Evolutionary conservation across 495 filamentous ascomycete genomes (phyloP).

Genomic region (Talaromyces proteolyticus): DNA sequence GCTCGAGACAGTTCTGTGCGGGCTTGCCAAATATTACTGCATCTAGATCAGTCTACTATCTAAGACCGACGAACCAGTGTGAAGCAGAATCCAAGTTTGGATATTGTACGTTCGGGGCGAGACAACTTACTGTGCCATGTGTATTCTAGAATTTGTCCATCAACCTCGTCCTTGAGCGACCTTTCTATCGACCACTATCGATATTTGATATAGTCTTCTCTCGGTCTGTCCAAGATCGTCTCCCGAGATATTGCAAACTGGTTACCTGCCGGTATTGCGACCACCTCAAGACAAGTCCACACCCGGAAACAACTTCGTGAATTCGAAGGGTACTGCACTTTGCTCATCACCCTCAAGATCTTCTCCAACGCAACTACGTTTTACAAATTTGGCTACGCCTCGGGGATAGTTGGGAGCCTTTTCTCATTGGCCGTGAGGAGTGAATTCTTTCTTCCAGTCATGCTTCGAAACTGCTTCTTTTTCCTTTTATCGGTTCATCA

Average conservation of each 20-base stretch:
- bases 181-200: background rate
- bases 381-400: background rate
- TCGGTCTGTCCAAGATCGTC: background rate
- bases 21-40: background rate
- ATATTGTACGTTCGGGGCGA: background rate
- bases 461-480: background rate
- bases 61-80: background rate
- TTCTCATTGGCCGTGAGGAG: background rate
- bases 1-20: background rate
- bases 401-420: background rate
- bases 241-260: background rate
- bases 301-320: background rate
- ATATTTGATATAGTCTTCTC: background rate
- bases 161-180: background rate
- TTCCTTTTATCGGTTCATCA: too few species aligned
- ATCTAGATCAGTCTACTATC: background rate
- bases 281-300: background rate
- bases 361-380: background rate
- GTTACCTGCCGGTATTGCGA: background rate
- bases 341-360: background rate
- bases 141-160: background rate
- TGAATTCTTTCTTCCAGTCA: background rate
- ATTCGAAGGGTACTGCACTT: background rate
- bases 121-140: background rate
- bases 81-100: too few species aligned